Evolutionary conservation across 805 yeast species (phyloP), one percentile per base, ranked within the genome.

Genomic region (Cyberlindnera sargentensis): DNA sequence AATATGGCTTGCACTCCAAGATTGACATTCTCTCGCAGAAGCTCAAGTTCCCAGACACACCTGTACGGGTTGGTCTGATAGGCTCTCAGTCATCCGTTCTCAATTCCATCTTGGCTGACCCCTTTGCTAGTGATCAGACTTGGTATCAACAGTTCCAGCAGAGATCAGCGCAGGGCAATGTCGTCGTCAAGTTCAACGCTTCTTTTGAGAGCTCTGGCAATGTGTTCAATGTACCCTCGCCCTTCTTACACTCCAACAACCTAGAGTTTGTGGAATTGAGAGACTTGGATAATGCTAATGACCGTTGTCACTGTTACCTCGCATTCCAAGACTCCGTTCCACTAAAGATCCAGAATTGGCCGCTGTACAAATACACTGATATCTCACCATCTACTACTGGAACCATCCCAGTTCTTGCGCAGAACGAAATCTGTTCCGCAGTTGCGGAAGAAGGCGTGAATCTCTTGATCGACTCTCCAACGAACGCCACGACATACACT

Each of bases 301-400:
- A 62, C 41, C 57, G 56, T 6, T 61, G 65, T 43, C 66, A 62
- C 41, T 40, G 61, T 8, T 64, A 62, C 46, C 35, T 64, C 6
- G 41, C 52, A 2, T 56, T 56, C 34, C 27, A 43, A 4, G 46
- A 46, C n/a, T 40, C 49, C 6, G 36, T 48, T n/a, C 44, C 52
- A 15, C 15, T 37, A 3, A 31, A 30, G 10, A 39, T 44, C 25
- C 37, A 44, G 26, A 46, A 46, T 26, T 56, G 55, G 57, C 57
- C 56, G 15, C 52, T 50, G 8, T 52, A 49, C 37, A 38, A 43
- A 6, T 47, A 50, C 39, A 43, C 36, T 8, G 57, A 58, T 44
- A 30, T 41, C 23, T 11, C 37, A 3, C n/a, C 34, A 5, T 33
- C 47, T 3, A 43, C 39, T 6, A 36, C 36, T 15, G 45, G 41